A percentile compares a stretch with the other conserved stretches of the same genome.
Conservation (phyloP, 768 basidiomycete genomes). For the Clavulina sp. region DNA sequence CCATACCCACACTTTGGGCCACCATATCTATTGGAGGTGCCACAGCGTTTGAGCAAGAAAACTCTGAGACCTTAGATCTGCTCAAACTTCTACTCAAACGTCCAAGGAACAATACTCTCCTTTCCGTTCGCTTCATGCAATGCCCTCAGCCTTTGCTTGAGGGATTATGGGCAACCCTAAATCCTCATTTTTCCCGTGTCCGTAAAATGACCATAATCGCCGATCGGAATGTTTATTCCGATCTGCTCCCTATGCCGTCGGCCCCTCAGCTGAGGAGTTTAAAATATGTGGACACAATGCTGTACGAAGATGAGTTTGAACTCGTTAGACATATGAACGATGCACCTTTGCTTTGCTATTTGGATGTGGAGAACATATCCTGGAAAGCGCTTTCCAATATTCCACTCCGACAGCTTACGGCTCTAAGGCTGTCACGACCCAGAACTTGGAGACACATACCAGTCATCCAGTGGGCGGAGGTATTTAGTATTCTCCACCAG, state of each 20-base stretch:
- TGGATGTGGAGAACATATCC: too few relatives aligned
- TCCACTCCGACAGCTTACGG: too few relatives aligned
- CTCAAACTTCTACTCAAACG: background rate
- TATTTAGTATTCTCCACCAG: too few relatives aligned
- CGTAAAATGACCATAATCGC: background rate
- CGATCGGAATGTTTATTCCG: background rate
- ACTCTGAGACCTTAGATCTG: background rate
- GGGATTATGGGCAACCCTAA: background rate
- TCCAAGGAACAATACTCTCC: background rate
- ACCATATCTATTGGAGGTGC: too few relatives aligned
- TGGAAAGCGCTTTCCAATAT: too few relatives aligned
- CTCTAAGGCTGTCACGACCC: too few relatives aligned
- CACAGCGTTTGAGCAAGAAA: too few relatives aligned
- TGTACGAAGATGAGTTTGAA: background rate
- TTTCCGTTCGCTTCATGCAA: background rate
- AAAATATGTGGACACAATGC: background rate
- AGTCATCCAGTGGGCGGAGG: too few relatives aligned
- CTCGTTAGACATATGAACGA: background rate
- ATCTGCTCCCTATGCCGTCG: background rate
- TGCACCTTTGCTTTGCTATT: background rate
- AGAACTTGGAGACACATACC: too few relatives aligned
- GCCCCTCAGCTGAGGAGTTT: background rate
- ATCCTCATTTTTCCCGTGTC: too few relatives aligned
- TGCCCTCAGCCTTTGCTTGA: background rate
- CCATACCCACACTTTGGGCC: too few relatives aligned